Evolutionary conservation across 2,329 filamentous ascomycete species (phyloP).

Genomic region (Monosporascus sp.): DNA sequence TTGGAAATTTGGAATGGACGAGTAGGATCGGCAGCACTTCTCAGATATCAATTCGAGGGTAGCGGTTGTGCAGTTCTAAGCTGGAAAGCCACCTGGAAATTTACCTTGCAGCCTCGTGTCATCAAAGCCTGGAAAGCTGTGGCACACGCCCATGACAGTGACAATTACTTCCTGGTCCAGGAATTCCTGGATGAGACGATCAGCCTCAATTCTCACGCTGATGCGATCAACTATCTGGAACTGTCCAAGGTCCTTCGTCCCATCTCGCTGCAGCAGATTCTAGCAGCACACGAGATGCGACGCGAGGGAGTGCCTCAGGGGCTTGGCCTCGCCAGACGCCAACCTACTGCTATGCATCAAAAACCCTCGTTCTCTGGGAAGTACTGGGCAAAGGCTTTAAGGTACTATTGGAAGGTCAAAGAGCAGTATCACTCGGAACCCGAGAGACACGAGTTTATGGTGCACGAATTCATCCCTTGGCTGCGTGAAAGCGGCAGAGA

Average conservation of each 20-base stretch:
- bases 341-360: background rate
- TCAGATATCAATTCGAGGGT: constrained; percentile 1
- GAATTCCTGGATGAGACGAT: constrained; percentile 3
- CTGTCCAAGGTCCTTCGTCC: constrained; percentile 3
- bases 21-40: constrained; percentile 8
- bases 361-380: constrained; percentile 3
- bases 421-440: background rate
- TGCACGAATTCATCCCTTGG: too few species aligned
- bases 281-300: constrained; percentile 1
- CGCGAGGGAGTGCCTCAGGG: constrained; percentile 1
- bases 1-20: constrained; percentile 30
- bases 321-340: constrained; percentile 1
- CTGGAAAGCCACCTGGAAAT: constrained; percentile 4
- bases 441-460: too few species aligned
- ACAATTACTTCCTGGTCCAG: background rate
- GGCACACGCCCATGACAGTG: constrained; percentile 1
- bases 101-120: constrained; percentile 2
- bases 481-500: too few species aligned
- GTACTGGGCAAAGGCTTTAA: constrained; percentile 1
- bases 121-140: constrained; percentile 4
- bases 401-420: background rate
- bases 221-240: constrained; percentile 4
- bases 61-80: constrained; percentile 2
- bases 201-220: constrained; percentile 4
- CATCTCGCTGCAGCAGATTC: constrained; percentile 3